A percentile compares a stretch with the other conserved stretches of the same genome.
Evolutionary conservation across 306 rosid species (phyloP).

Genomic region (Sicyos baderoa): DNA sequence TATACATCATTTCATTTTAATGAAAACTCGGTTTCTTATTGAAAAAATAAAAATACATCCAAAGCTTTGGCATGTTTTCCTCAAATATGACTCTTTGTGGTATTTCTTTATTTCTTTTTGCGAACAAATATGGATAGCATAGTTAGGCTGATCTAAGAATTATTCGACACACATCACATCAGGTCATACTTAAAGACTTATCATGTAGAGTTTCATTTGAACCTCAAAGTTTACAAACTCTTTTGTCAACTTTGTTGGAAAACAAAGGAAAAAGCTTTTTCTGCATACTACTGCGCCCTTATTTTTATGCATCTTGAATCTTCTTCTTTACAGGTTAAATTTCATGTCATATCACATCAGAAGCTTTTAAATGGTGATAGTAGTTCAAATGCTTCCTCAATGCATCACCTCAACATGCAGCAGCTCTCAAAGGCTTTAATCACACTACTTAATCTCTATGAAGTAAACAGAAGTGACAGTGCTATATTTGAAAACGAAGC

Average conservation of each 20-base stretch:
- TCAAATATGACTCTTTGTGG: not conserved
- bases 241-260: not conserved
- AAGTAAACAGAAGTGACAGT: constrained; percentile 39
- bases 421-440: constrained; percentile 78
- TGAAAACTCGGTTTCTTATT: not conserved
- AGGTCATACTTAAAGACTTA: not conserved
- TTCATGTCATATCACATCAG: constrained; percentile 66
- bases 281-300: not conserved
- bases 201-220: not conserved
- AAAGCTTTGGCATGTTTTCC: not conserved
- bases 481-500: constrained; percentile 58
- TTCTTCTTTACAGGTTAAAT: constrained; percentile 51
- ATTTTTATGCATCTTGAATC: not conserved
- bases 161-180: not conserved
- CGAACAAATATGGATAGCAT: not conserved
- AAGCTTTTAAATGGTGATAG: constrained; percentile 41
- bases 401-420: constrained; percentile 76
- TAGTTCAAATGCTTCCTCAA: constrained; percentile 51
- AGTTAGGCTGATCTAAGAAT: not conserved
- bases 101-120: not conserved
- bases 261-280: not conserved
- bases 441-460: constrained; percentile 57
- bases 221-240: not conserved
- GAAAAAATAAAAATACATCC: too few species aligned
- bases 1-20: too few species aligned